Conservation (phyloP, 1,284 basidiomycete genomes). For the Schizophyllum commune region DNA sequence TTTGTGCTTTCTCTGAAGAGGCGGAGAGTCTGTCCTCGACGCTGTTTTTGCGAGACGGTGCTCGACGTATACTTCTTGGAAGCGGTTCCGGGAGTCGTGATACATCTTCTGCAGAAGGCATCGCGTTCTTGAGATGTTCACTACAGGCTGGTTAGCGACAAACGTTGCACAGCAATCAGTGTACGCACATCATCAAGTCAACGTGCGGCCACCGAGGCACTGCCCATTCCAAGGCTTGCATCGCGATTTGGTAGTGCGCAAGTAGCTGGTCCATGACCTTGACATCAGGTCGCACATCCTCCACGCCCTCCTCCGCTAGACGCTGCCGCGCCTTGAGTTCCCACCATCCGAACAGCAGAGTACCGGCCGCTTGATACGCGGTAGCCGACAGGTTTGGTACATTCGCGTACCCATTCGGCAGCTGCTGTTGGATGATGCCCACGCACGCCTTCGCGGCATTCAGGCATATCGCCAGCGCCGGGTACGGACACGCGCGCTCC, state of each 20-base stretch:
- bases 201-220: conserved; percentile 36
- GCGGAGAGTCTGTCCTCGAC: too few species aligned
- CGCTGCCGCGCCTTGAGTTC: conserved; percentile 32
- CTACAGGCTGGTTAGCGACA: too few species aligned
- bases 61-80: too few species aligned
- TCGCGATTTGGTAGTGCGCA: conserved; percentile 30
- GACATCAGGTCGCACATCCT: conserved; percentile 33
- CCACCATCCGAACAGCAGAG: conserved; percentile 42
- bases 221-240: conserved; percentile 31
- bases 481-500: conserved; percentile 22
- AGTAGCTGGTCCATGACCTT: conserved; percentile 33
- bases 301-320: conserved; percentile 8
- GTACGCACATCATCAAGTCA: conserved; percentile 36
- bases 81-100: too few species aligned
- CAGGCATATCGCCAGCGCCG: conserved; percentile 45
- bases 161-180: background rate
- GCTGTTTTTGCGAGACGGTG: too few species aligned
- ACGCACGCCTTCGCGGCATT: conserved; percentile 43
- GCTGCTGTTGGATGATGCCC: conserved; percentile 30
- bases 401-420: conserved; percentile 32
- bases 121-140: too few species aligned
- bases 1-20: too few species aligned
- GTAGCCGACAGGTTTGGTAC: conserved; percentile 31
- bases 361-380: conserved; percentile 36
- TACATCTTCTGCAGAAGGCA: too few species aligned